Percentiles rank a stretch among this genome's conserved stretches.
Evolutionary conservation across 1,139 yeast species (phyloP).

Genomic region (Lodderomyces orthopsilosis): DNA sequence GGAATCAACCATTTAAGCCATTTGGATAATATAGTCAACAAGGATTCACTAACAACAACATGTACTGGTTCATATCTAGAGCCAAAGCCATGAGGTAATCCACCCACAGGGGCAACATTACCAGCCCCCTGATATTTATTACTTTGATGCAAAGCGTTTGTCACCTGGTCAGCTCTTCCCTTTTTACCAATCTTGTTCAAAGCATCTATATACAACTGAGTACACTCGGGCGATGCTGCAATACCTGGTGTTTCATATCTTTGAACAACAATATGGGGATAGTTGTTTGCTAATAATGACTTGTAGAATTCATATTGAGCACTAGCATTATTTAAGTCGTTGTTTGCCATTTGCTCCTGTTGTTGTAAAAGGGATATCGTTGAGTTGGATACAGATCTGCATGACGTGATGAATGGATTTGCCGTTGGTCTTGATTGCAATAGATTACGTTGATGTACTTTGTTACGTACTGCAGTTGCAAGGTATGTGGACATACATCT

Average conservation of each 20-base stretch:
- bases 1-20: conserved; percentile 92
- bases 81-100: conserved; percentile 42
- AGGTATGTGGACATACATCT: conserved; percentile 2
- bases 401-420: neutral
- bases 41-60: conserved; percentile 84
- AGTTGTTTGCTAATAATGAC: conserved; percentile 67
- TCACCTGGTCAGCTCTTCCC: conserved; percentile 68
- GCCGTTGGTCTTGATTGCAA: neutral
- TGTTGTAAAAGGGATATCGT: conserved; percentile 50
- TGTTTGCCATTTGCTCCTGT: conserved; percentile 82
- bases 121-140: conserved; percentile 10
- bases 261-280: conserved; percentile 90
- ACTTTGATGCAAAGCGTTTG: conserved; percentile 24
- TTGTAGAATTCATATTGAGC: conserved; percentile 82
- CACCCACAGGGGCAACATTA: conserved; percentile 13
- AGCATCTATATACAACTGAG: conserved; percentile 75
- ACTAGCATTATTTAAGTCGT: conserved; percentile 60
- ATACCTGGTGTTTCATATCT: conserved; percentile 91
- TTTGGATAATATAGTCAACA: conserved; percentile 70
- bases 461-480: neutral
- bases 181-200: conserved; percentile 72
- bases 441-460: neutral
- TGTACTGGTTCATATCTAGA: conserved; percentile 76
- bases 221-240: conserved; percentile 75
- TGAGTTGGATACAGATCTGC: conserved; percentile 13